These are phyloP conservation scores for Claviceps sp. DNA, from an alignment of 2,329 filamentous ascomycete species.

Conservation along the genomic window DNA sequence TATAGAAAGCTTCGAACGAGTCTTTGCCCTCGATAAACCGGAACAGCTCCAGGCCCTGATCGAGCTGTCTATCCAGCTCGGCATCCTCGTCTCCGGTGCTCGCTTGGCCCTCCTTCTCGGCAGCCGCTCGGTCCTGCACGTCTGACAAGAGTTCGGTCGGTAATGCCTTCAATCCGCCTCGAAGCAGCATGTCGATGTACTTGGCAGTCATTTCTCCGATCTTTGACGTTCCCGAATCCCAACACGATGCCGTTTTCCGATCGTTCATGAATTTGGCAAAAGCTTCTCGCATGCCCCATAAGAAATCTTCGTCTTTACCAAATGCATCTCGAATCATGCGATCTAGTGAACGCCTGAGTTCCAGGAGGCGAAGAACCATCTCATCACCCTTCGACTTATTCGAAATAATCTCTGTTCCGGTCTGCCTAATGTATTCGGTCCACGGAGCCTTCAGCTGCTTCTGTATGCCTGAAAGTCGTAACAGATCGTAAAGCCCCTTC, in stretches of 20 bases:
- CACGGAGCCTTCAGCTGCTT: constrained; percentile 60
- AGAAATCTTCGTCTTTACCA: constrained; percentile 59
- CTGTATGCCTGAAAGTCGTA: constrained; percentile 59
- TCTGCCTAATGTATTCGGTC: constrained; percentile 61
- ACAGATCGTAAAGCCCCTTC: constrained; percentile 62
- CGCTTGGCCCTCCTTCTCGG: constrained; percentile 49
- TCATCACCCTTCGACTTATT: constrained; percentile 66
- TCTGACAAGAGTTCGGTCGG: constrained; percentile 56
- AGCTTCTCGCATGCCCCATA: constrained; percentile 66
- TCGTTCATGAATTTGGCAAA: constrained; percentile 92
- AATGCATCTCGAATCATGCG: constrained; percentile 67
- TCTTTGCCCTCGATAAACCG: constrained; percentile 95
- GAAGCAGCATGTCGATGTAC: constrained; percentile 79
- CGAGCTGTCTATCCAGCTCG: constrained; percentile 81
- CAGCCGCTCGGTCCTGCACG: constrained; percentile 39
- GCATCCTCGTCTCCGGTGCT: constrained; percentile 76
- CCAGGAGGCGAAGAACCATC: constrained; percentile 75
- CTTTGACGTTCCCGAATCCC: constrained; percentile 77
- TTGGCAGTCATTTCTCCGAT: constrained; percentile 98
- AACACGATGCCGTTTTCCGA: constrained; percentile 56
- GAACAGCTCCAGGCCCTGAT: constrained; percentile 88
- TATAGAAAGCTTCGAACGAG: constrained; percentile 98
- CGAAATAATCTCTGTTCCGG: constrained; percentile 66
- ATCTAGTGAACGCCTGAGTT: constrained; percentile 69
- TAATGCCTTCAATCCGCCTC: constrained; percentile 75